Evolutionary conservation across 148 eudicot genomes (phyloP), one percentile per base, ranked within the genome.

Genomic region (Bassia scoparia): DNA sequence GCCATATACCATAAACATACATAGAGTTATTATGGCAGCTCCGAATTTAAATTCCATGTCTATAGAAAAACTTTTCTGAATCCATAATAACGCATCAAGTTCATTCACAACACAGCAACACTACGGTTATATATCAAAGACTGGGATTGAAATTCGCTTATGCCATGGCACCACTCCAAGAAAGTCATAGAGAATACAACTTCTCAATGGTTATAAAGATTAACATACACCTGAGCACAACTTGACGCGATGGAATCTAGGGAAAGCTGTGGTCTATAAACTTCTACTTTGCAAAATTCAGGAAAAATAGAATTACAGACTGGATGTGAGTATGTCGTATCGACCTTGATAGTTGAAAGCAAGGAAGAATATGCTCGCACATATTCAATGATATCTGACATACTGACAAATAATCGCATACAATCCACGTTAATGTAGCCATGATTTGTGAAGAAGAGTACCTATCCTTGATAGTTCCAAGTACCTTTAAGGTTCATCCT

Each of bases 381-480:
- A 73, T 63, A 14, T n/a, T 33, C 53, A 54, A 20, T 59, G 41
- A 21, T n/a, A 3, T 20, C 26, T 23, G 44, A 18, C n/a, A n/a
- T n/a, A n/a, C n/a, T n/a, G 43, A 17, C 46, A 38, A 54, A 44
- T 2, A 27, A 21, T 23, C 29, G 9, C 35, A 61, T 27, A n/a
- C 70, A 67, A n/a, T n/a, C 44, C 21, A 72, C 27, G n/a, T 9
- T 6, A 23, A 24, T 30, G n/a, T 35, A 65, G 55, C 52, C 69
- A 26, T 66, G 63, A 50, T 35, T 64, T 18, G 38, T 62, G 23
- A 66, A 46, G 34, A 62, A 69, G 41, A 60, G 26, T 31, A 70
- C 89, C 71, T 81, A 96, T 97, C 99, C 74, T 90, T 90, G 68
- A 96, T 92, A 82, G n/a, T 96, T 96, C 99, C 99, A 96, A n/a